Conservation (phyloP, 257 asterid genomes). For the Paulownia fortunei region DNA sequence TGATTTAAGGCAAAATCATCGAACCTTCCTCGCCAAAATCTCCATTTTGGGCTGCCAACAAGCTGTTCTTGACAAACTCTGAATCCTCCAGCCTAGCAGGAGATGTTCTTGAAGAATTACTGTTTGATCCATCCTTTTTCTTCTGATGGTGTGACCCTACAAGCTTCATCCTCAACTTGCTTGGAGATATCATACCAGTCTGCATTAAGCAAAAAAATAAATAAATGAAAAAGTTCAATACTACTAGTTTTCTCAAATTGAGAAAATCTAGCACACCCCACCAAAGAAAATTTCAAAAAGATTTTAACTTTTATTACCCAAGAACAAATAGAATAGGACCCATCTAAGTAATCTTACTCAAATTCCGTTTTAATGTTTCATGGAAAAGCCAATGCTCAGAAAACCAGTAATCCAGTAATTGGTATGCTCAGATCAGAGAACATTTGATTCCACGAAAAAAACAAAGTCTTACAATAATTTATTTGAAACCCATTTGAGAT, state of each 20-base stretch:
- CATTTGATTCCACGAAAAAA: constrained; percentile 3
- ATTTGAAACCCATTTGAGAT: constrained; percentile 16
- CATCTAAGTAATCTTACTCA: constrained; percentile 15
- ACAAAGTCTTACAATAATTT: neutral
- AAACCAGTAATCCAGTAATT: constrained; percentile 9
- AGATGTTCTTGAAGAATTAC: constrained; percentile 92
- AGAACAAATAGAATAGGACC: constrained; percentile 1
- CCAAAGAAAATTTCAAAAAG: constrained; percentile 14
- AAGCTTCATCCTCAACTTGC: constrained; percentile 91
- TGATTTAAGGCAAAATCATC: constrained; percentile 10
- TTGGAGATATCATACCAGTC: constrained; percentile 89
- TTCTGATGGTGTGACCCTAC: constrained; percentile 63
- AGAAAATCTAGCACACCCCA: constrained; percentile 17
- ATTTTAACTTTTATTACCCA: constrained; percentile 11
- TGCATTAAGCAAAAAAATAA: constrained; percentile 36
- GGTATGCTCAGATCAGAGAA: constrained; percentile 26
- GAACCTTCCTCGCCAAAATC: constrained; percentile 73
- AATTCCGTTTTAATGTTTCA: neutral
- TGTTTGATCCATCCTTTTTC: constrained; percentile 82
- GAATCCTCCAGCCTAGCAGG: constrained; percentile 83
- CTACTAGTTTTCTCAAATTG: neutral
- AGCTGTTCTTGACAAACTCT: constrained; percentile 77
- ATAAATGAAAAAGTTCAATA: neutral
- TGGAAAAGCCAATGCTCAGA: neutral
- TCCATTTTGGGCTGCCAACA: constrained; percentile 64